These are phyloP conservation scores for Ogataea corticis DNA, from an alignment of 805 yeast species.

Conservation along the genomic window DNA sequence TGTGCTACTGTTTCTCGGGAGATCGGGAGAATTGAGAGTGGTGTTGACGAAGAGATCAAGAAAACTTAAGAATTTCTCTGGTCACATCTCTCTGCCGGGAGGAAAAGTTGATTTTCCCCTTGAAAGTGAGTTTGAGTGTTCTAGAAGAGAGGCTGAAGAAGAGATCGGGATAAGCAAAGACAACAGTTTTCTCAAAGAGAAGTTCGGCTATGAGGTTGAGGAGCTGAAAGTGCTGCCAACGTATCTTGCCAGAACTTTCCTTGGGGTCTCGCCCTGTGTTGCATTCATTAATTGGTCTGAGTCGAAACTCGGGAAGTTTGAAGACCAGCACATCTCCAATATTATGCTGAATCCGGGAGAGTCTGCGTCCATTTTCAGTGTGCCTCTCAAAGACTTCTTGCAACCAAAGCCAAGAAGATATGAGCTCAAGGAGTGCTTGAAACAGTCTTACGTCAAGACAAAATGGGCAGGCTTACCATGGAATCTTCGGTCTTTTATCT, in stretches of 20 bases:
- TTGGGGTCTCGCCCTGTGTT: constrained; percentile 81
- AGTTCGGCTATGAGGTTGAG: constrained; percentile 60
- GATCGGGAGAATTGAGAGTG: constrained; percentile 73
- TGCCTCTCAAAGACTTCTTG: constrained; percentile 64
- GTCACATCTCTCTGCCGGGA: constrained; percentile 92
- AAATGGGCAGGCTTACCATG: constrained; percentile 76
- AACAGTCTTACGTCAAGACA: constrained; percentile 37
- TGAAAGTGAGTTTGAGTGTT: constrained; percentile 68
- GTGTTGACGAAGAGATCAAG: constrained; percentile 77
- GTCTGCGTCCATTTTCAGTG: constrained; percentile 66
- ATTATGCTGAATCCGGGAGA: constrained; percentile 73
- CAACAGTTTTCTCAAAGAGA: constrained; percentile 42
- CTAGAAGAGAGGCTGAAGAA: constrained; percentile 82
- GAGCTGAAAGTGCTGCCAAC: constrained; percentile 68
- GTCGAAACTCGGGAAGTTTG: constrained; percentile 25
- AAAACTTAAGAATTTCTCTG: constrained; percentile 70
- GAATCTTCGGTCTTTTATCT: constrained; percentile 62
- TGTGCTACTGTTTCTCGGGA: constrained; percentile 69
- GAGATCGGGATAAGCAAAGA: constrained; percentile 73
- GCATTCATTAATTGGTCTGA: constrained; percentile 55
- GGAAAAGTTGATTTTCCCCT: constrained; percentile 78
- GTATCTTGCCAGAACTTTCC: constrained; percentile 76
- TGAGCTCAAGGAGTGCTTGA: constrained; percentile 35
- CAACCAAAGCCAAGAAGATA: constrained; percentile 33
- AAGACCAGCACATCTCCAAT: constrained; percentile 33